These are phyloP conservation scores for Plenodomus biglobosus DNA, from an alignment of 2,329 filamentous ascomycete genomes.

Conservation along the genomic window DNA sequence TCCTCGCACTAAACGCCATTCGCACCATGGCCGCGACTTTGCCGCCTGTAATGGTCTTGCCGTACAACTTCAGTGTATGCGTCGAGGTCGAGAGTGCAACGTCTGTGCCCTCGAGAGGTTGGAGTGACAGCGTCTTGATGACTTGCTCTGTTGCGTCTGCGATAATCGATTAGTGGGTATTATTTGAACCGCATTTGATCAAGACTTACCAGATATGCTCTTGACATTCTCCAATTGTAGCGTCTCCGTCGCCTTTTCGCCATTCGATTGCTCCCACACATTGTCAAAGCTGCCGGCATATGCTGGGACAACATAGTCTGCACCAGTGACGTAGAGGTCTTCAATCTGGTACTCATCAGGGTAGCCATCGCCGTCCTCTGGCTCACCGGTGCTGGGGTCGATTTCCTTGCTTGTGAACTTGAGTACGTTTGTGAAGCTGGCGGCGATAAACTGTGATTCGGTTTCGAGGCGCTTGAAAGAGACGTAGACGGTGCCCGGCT, in stretches of 20 bases:
- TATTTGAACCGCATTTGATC: neutral
- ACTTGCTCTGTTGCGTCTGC: conserved; percentile 91
- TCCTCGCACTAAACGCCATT: conserved; percentile 93
- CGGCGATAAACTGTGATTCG: conserved; percentile 73
- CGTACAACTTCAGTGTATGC: conserved; percentile 92
- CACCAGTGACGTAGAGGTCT: conserved; percentile 85
- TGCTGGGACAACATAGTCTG: conserved; percentile 90
- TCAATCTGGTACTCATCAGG: conserved; percentile 98
- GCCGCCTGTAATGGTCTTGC: conserved; percentile 90
- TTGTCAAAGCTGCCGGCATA: conserved; percentile 96
- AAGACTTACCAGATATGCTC: conserved; percentile 78
- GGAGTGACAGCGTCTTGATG: conserved; percentile 80
- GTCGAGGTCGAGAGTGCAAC: conserved; percentile 85
- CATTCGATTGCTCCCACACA: conserved; percentile 91
- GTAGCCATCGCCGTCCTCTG: conserved; percentile 81
- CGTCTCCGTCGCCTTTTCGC: conserved; percentile 89
- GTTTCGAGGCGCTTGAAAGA: conserved; percentile 84
- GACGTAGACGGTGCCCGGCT: conserved; percentile 91
- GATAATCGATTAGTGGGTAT: conserved; percentile 22
- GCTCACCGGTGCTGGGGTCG: conserved; percentile 88
- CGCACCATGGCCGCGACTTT: conserved; percentile 83
- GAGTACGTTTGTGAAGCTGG: conserved; percentile 86
- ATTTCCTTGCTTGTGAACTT: conserved; percentile 99
- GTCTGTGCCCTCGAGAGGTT: conserved; percentile 92
- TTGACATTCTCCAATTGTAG: conserved; percentile 84